phyloP scores from a whole-genome alignment of 495 filamentous ascomycete genomes.

The Hypoxylon trugodes region DNA sequence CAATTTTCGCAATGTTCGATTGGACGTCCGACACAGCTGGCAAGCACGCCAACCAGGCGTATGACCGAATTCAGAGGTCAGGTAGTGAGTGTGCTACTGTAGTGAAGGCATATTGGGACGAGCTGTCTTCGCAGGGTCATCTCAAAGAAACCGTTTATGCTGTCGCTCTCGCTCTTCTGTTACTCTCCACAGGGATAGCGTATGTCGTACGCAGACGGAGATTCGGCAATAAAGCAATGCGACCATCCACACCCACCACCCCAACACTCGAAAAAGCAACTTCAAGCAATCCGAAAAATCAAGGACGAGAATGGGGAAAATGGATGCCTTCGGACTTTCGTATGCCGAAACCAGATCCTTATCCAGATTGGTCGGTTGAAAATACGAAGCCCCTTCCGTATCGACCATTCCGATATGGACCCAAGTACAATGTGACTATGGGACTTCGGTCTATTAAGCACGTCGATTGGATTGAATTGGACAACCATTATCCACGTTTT shows the following conservation, averaged over 20 bases:
- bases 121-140: neutral
- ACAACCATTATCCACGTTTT: conserved; percentile 81
- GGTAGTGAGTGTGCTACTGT: conserved; percentile 1
- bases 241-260: conserved; percentile 37
- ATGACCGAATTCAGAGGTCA: conserved; percentile 7
- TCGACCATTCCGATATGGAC: conserved; percentile 84
- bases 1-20: conserved; percentile 1
- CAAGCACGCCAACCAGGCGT: conserved; percentile 7
- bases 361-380: conserved; percentile 74
- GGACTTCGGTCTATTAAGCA: conserved; percentile 80
- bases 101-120: conserved; percentile 11
- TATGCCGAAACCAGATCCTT: conserved; percentile 71
- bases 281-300: conserved; percentile 21
- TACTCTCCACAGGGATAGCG: conserved; percentile 17
- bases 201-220: conserved; percentile 29
- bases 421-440: conserved; percentile 78
- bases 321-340: conserved; percentile 78
- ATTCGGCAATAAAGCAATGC: conserved; percentile 8
- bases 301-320: conserved; percentile 53
- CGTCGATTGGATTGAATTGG: conserved; percentile 89
- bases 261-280: conserved; percentile 32
- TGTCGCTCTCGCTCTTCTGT: conserved; percentile 18
- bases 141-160: conserved; percentile 4
- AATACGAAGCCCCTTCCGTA: conserved; percentile 82
- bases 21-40: conserved; percentile 5